Evolutionary conservation across 768 basidiomycete species (phyloP), one percentile per base, ranked within the genome.

Genomic region (Tulasnella sp.): DNA sequence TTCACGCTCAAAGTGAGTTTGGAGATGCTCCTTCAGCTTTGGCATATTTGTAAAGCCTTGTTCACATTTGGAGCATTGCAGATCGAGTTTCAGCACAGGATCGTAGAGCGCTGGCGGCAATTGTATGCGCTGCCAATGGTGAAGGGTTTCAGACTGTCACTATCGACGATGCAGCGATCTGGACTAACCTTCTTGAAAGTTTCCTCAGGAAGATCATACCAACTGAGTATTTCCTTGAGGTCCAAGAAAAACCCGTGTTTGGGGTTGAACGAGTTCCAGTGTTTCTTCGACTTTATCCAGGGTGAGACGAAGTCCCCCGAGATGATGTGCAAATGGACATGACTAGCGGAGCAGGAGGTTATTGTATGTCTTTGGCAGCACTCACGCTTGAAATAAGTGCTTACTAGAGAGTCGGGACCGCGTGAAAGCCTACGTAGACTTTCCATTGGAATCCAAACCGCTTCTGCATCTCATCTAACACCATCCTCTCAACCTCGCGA

Each of bases 211-310:
- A 62, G 39, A 27, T 84, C 84, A 59, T 87, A 83, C 89, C 89
- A 91, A 2, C 77, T 74, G 41, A 86, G 70, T n/a, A 94, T 83
- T 8, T 88, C 80, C 49, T 80, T 74, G 15, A 92, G 69, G 59
- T 81, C 77, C 2, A 93, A 65, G 69, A 94, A 93, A 70, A 89
- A 94, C 1, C 86, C 89, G 17, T 78, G 73, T 46, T 79, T 78
- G 0, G 91, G 91, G 64, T 86, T 83, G 70, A 93, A 96, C 4
- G 87, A 85, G 64, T 93, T 92, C 69, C 89, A 86, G 62, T 96
- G 92, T 65, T 84, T 86, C 73, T 94, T 96, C 55, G 73, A 77
- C 70, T 92, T 94, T 73, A 93, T 69, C 50, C 69, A 71, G 7
- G 78, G 75, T 0, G 83, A 83, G 53, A 74, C 74, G 34, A 91